Evolutionary conservation across 129 eudicot genomes (phyloP), one percentile per base, ranked within the genome.

Genomic region (Centrapalus pauciflorus): DNA sequence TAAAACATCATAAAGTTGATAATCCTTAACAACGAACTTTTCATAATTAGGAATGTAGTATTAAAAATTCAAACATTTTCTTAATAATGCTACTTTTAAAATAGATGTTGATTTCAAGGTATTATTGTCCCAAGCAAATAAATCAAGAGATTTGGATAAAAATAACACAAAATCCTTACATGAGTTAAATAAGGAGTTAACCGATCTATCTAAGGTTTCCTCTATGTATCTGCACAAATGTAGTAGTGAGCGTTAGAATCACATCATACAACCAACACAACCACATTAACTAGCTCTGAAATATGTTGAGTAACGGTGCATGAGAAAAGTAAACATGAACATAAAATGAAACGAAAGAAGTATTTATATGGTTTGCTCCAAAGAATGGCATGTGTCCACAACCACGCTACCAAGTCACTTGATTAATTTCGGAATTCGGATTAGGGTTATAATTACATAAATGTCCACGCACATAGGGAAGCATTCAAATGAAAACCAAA

Each of bases 191-290:
- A 52, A 17, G 10, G 17, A n/a, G 19, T 45, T 0, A 61, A 72
- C 56, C 64, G 52, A 52, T 63, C 40, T 37, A 51, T 72, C 56
- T 50, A 62, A 25, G 45, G 64, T 56, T 37, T 62, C 71, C 61
- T 52, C 46, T 62, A 43, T 34, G 23, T 35, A 50, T 35, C 77
- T 72, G 71, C 56, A 62, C 20, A 50, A 72, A 17, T 25, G 77
- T 72, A 58, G 28, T 34, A 24, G 24, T 17, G 41, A 55, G 74
- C 10, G 46, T 37, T 27, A 16, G 20, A 55, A 55, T 56, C 63
- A n/a, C 63, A n/a, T 7, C 48, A 48, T 48, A 48, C 24, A 48
- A 19, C 23, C 7, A 48, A 5, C 55, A 48, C 17, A 5, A 48
- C 55, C 7, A 16, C 55, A 48, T 33, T n/a, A n/a, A n/a, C n/a